phyloP scores from a whole-genome alignment of 805 yeast genomes.

The Kluyveromyces lactis region DNA sequence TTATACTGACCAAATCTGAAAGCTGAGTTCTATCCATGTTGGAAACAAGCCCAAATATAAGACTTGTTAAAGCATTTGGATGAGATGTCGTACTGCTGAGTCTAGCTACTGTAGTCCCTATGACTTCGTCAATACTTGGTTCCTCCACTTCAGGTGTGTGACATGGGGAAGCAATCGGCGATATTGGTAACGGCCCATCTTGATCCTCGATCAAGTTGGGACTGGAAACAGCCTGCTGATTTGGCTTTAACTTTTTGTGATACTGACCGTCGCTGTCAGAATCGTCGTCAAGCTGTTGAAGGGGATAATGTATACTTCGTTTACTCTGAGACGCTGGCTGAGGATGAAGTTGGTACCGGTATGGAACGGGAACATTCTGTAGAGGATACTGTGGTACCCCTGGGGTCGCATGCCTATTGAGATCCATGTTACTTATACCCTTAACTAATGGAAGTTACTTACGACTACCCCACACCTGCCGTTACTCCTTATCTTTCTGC shows the following conservation, averaged over 20 bases:
- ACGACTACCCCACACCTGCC: no score
- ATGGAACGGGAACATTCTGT: conserved; percentile 22
- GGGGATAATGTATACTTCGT: not conserved
- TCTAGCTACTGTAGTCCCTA: not conserved
- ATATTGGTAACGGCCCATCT: conserved; percentile 24
- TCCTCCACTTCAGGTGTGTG: conserved; percentile 3
- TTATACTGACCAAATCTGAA: conserved; percentile 24
- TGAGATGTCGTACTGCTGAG: not conserved
- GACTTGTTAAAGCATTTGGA: conserved; percentile 1
- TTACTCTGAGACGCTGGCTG: not conserved
- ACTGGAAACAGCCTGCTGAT: conserved; percentile 1
- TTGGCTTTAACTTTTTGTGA: not conserved
- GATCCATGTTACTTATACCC: not conserved
- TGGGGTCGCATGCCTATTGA: not conserved
- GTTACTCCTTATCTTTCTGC: no score
- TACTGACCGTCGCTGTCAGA: not conserved
- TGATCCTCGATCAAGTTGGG: not conserved
- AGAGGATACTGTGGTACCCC: conserved; percentile 19
- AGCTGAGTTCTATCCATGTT: conserved; percentile 23
- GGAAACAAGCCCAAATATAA: conserved; percentile 21
- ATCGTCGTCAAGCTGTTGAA: not conserved
- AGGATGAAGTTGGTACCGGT: conserved; percentile 11
- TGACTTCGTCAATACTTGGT: conserved; percentile 3
- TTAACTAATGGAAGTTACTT: no score
- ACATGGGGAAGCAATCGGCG: conserved; percentile 29